phyloP scores from a whole-genome alignment of 805 yeast genomes.

The Diddensiella santjacobensis region DNA sequence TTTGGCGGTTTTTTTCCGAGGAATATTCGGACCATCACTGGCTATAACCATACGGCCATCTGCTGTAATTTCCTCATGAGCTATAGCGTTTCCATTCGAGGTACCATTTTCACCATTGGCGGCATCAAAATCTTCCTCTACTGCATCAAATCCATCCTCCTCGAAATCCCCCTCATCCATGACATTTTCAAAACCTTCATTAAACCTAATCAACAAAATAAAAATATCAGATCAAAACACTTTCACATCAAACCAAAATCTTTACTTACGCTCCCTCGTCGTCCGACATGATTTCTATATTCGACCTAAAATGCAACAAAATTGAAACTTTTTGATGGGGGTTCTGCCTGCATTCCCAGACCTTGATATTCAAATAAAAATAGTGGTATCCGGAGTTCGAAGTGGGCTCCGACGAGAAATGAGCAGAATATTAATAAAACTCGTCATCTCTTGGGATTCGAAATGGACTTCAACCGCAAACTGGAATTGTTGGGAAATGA shows the following conservation, averaged over 20 bases:
- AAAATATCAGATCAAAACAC: neutral
- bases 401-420: too few species aligned
- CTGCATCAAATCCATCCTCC: constrained; percentile 78
- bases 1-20: constrained; percentile 59
- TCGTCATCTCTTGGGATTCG: too few species aligned
- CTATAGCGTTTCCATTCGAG: constrained; percentile 29
- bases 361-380: too few species aligned
- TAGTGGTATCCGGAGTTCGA: too few species aligned
- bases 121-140: constrained; percentile 45
- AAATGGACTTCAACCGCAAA: too few species aligned
- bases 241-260: too few species aligned
- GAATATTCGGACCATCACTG: constrained; percentile 52
- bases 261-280: constrained; percentile 40
- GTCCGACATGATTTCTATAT: constrained; percentile 36
- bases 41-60: constrained; percentile 72
- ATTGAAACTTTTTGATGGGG: too few species aligned
- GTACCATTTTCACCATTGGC: constrained; percentile 37
- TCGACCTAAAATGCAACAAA: too few species aligned
- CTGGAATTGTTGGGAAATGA: too few species aligned
- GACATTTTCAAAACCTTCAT: constrained; percentile 39
- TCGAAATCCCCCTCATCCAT: constrained; percentile 67
- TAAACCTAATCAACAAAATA: constrained; percentile 40
- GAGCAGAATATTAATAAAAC: too few species aligned
- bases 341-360: too few species aligned
- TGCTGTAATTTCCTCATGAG: constrained; percentile 49